Conservation (phyloP, 345 rosid genomes). For the Linum usitatissimum region DNA sequence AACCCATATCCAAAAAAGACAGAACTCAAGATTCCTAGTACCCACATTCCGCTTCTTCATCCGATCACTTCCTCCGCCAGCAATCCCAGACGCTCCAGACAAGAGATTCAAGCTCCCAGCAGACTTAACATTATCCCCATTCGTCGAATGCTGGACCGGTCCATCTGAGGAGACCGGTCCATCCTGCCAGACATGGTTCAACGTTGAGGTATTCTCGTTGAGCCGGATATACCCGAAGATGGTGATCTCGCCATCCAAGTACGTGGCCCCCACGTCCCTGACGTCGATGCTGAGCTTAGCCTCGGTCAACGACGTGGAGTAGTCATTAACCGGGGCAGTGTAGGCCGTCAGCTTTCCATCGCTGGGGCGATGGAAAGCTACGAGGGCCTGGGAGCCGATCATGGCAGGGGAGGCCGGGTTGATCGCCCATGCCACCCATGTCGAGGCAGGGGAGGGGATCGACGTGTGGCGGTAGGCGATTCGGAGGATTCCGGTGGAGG, state of each 20-base stretch:
- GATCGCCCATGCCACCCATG: conserved; percentile 89
- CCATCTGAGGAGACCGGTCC: conserved; percentile 43
- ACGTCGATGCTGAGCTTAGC: conserved; percentile 61
- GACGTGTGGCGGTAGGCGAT: conserved; percentile 68
- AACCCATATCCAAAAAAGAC: neutral
- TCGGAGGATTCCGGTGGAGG: conserved; percentile 40
- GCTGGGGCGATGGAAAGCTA: conserved; percentile 44
- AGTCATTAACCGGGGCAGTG: conserved; percentile 46
- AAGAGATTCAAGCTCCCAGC: conserved; percentile 48
- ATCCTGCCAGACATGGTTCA: conserved; percentile 84
- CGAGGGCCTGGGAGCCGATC: conserved; percentile 74
- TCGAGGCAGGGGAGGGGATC: conserved; percentile 32
- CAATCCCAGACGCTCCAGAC: conserved; percentile 39
- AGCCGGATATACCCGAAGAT: conserved; percentile 55
- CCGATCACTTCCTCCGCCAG: conserved; percentile 29
- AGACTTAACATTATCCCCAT: conserved; percentile 51
- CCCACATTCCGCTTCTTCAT: conserved; percentile 54
- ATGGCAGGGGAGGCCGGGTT: conserved; percentile 60
- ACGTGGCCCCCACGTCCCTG: conserved; percentile 45
- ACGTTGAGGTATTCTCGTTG: conserved; percentile 22
- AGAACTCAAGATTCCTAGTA: neutral
- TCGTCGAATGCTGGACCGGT: conserved; percentile 33
- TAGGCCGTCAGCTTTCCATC: conserved; percentile 56
- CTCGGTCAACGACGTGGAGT: conserved; percentile 36
- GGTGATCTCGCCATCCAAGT: conserved; percentile 43